Base-by-base conservation (phyloP, 305 asterid genomes). In the Fraxinus angustifolia region DNA sequence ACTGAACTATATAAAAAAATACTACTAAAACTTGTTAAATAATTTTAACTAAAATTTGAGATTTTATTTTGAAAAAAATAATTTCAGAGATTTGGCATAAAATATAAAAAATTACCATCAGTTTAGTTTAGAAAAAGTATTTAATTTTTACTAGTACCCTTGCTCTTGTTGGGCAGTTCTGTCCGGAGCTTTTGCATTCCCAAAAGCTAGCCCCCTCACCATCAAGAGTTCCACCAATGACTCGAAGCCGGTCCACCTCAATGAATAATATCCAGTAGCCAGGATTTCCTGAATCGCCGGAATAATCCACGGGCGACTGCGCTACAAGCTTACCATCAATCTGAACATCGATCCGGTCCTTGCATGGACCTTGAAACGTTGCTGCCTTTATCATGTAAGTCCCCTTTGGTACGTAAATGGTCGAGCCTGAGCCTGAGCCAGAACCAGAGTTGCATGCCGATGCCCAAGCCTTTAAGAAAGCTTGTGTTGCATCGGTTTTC, bases 271-370 rank as follows among this genome's bases (percentile, higher is more conserved):
- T 85, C 93, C 93, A 91, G 71, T 76, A 84, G 2, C 89, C 84
- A 5, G 93, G 75, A 71, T 85, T 85, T 8, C 87, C 89, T 0
- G 84, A 60, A n/a, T 8, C 73, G 7, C 82, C 11, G 82, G 80
- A 17, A 48, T 86, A 81, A 75, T 90, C 86, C 28, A 21, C 8
- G 0, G 19, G 36, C 11, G 73, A 17, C 36, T 92, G 90, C 38
- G 94, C 94, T 40, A 90, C 81, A 1, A 90, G 92, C 7, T 87
- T 88, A 12, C 94, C 92, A n/a, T 84, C 87, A 8, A 89, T 86
- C 62, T 65, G 82, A 12, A 90, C 84, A 0, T 65, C 84, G 68
- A 89, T 85, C 36, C 74, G 75, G 26, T 73, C 84, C 26, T 79
- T 86, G 83, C 92, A 90, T 42, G 94, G 94, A 30, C 94, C 94